Percentiles rank a stretch among this genome's conserved stretches.
phyloP scores from a whole-genome alignment of 441 rosid genomes.

The Pelargonium hybrid region DNA sequence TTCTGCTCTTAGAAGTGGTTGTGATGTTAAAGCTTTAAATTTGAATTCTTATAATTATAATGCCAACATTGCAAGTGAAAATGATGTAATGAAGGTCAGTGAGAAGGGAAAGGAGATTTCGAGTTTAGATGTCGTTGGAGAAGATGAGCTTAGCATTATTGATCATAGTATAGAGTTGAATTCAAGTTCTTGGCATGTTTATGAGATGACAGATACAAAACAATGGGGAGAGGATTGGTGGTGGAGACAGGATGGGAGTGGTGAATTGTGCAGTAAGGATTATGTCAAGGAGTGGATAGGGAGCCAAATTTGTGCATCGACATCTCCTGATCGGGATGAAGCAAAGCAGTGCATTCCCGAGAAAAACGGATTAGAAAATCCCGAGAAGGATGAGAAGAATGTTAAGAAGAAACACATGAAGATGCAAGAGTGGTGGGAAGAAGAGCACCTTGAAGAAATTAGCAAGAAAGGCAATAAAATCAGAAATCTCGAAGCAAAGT shows the following conservation, averaged over 20 bases:
- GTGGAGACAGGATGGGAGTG: conserved; percentile 98
- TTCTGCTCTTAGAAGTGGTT: conserved; percentile 52
- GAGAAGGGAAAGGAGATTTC: conserved; percentile 70
- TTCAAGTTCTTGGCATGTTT: conserved; percentile 27
- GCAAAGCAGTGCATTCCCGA: conserved; percentile 43
- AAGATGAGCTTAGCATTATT: conserved; percentile 40
- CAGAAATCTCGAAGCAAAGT: conserved; percentile 36
- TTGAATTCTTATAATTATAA: conserved; percentile 38
- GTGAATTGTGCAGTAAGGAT: conserved; percentile 84
- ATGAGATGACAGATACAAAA: conserved; percentile 33
- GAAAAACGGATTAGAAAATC: conserved; percentile 32
- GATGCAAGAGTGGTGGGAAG: conserved; percentile 98
- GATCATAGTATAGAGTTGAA: conserved; percentile 54
- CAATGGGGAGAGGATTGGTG: conserved; percentile 99
- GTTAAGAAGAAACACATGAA: conserved; percentile 47
- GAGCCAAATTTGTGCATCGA: conserved; percentile 63
- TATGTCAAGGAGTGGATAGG: conserved; percentile 98
- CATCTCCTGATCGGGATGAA: conserved; percentile 76
- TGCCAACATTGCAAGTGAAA: conserved; percentile 34
- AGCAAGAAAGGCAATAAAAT: conserved; percentile 34
- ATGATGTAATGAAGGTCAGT: conserved; percentile 27
- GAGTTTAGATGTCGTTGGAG: conserved; percentile 33
- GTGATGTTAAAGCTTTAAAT: conserved; percentile 46
- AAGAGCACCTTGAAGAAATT: conserved; percentile 63
- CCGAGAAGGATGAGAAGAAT: conserved; percentile 21